Evolutionary conservation across 129 eudicot species (phyloP), one percentile per base, ranked within the genome.

Genomic region (Erigeron canadensis): DNA sequence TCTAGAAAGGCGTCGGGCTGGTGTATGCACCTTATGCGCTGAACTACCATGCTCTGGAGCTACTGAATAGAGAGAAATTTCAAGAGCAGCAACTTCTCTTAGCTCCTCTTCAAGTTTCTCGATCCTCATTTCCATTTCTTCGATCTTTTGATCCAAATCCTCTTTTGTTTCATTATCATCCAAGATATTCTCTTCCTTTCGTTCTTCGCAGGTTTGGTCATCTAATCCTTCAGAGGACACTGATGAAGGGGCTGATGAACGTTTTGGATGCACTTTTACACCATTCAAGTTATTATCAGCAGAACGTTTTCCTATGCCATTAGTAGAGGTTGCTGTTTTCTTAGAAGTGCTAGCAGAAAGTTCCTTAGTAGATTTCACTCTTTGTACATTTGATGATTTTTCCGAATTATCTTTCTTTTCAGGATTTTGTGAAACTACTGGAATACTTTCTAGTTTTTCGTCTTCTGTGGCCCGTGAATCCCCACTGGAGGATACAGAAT

Each of bases 1-100:
- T 65, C 98, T 84, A 75, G 97, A 89, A 82, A 94, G 97, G 63
- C 98, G 98, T 23, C 98, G 87, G 44, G 98, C 98, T 56, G 98
- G 97, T 79, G 97, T 87, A 75, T 94, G 98, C 77, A 89, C 93
- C 88, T 94, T 94, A 81, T 94, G 98, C 8, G 91, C 97, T 4
- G 97, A 94, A 77, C 93, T 94, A 16, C 93, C 93, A 69, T 94
- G 98, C 79, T 89, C 97, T 5, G 98, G 96, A 40, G 87, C 88
- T 46, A 94, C 96, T 12, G 97, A 87, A 65, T 94, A 94, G 3
- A 94, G 84, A n/a, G 98, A 86, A 48, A 94, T 82, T 79, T 94
- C 98, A 69, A 94, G 90, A 75, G 97, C 97, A 50, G 98, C 98
- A 54, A 94, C 98, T 87, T 87, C 98, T 75, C 97, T 86, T 37